Evolutionary conservation across 164 flowering plant species (phyloP).

Genomic region (Platanus orientalis): DNA sequence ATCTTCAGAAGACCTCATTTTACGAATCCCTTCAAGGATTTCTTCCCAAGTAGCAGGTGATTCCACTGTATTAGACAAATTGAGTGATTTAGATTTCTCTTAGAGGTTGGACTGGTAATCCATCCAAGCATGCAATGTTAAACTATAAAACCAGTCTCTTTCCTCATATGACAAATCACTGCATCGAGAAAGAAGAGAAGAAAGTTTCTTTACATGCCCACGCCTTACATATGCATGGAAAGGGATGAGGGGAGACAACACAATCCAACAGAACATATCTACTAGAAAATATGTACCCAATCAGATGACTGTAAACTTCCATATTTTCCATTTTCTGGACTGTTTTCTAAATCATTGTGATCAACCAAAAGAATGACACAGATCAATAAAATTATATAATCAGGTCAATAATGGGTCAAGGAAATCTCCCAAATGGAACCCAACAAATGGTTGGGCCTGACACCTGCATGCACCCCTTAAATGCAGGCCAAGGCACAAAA

Average conservation of each 20-base stretch:
- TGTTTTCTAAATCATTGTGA: background rate
- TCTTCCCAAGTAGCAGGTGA: slow-evolving; percentile 84
- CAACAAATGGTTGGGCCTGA: background rate
- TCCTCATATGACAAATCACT: background rate
- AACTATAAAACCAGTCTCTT: background rate
- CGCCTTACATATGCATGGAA: background rate
- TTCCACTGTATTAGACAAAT: slow-evolving; percentile 30
- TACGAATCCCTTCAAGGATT: slow-evolving; percentile 75
- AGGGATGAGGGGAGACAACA: background rate
- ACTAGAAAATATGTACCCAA: too few relatives aligned
- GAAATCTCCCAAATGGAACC: background rate
- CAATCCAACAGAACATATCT: too few relatives aligned
- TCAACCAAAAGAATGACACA: background rate
- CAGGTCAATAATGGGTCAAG: background rate
- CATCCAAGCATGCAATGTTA: background rate
- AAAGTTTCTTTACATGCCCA: background rate
- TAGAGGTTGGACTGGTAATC: background rate
- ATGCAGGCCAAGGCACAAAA: too few relatives aligned
- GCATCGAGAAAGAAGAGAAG: background rate
- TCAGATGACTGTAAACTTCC: background rate
- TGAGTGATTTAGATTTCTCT: background rate
- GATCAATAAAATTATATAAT: background rate
- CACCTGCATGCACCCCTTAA: too few relatives aligned
- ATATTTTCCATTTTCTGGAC: background rate
- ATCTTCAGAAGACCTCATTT: slow-evolving; percentile 82